Evolutionary conservation across 1,139 yeast genomes (phyloP).

Genomic region (Yamadazyma friedrichii): DNA sequence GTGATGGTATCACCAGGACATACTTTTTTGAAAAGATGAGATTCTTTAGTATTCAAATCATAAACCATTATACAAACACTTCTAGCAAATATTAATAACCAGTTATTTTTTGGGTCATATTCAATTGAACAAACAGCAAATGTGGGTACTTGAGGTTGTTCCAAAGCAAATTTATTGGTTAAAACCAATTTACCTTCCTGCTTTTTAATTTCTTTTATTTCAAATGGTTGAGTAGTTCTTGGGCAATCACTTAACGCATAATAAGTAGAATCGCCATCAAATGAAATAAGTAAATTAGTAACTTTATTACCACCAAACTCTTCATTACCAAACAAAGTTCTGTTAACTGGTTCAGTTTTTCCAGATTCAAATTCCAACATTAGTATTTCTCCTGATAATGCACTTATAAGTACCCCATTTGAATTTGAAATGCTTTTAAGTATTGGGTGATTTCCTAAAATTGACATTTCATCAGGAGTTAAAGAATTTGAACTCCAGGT

Average conservation of each 20-base stretch:
- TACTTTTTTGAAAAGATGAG: constrained; percentile 48
- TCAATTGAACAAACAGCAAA: constrained; percentile 62
- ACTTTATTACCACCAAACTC: constrained; percentile 39
- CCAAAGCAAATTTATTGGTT: constrained; percentile 18
- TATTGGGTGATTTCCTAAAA: constrained; percentile 16
- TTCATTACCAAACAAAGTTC: constrained; percentile 24
- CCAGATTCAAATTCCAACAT: constrained; percentile 37
- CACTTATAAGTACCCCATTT: constrained; percentile 46
- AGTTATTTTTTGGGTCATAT: constrained; percentile 34
- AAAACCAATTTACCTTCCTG: constrained; percentile 16
- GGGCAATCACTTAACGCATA: constrained; percentile 60
- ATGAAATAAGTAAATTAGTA: constrained; percentile 47
- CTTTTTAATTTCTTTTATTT: constrained; percentile 38
- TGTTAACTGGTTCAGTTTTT: constrained; percentile 11
- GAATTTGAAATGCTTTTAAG: constrained; percentile 44
- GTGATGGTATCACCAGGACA: constrained; percentile 78
- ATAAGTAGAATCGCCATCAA: constrained; percentile 15
- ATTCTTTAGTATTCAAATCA: constrained; percentile 26
- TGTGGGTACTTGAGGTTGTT: constrained; percentile 42
- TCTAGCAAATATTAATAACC: constrained; percentile 68
- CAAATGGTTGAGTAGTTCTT: constrained; percentile 57
- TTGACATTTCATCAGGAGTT: constrained; percentile 31
- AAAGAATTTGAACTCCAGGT: constrained; percentile 29
- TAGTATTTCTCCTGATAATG: constrained; percentile 54
- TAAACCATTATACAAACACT: constrained; percentile 65